Evolutionary conservation across 176 grass and related monocot species (phyloP).

Genomic region (Canna indica): DNA sequence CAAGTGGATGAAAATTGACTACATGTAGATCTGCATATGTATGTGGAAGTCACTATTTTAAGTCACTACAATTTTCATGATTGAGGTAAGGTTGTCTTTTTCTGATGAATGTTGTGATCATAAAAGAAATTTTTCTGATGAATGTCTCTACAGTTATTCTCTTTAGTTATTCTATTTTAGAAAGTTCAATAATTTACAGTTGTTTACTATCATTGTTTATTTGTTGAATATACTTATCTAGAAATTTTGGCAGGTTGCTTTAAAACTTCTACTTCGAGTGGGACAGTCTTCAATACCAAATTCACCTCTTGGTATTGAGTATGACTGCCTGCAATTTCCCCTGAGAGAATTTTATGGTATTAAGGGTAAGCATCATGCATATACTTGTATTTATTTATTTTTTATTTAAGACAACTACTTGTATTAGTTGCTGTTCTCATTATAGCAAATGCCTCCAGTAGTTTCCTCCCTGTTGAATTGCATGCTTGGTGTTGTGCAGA

Average conservation of each 20-base stretch:
- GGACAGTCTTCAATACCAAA: slow-evolving; percentile 39
- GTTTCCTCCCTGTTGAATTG: slow-evolving; percentile 1
- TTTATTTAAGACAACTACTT: neutral
- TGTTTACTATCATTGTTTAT: neutral
- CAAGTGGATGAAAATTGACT: too few relatives aligned
- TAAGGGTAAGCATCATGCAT: slow-evolving; percentile 37
- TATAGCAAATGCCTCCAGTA: neutral
- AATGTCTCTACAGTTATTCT: too few relatives aligned
- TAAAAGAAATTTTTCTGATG: too few relatives aligned
- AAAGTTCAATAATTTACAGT: neutral
- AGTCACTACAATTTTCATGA: too few relatives aligned
- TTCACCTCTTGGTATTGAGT: slow-evolving; percentile 25
- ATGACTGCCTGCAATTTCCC: slow-evolving; percentile 31
- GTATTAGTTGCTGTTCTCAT: neutral
- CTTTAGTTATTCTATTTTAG: too few relatives aligned
- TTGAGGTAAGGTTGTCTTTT: too few relatives aligned
- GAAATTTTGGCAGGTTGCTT: slow-evolving; percentile 35
- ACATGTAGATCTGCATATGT: too few relatives aligned
- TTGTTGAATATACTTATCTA: slow-evolving; percentile 5
- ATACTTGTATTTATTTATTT: neutral
- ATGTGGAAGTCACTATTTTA: too few relatives aligned
- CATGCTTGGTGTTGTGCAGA: slow-evolving; percentile 24
- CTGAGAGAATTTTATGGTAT: slow-evolving; percentile 57
- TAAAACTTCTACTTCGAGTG: slow-evolving; percentile 59
- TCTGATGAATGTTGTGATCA: neutral